Conservation (phyloP, 805 yeast species). For the Pichia cephalocereana region DNA sequence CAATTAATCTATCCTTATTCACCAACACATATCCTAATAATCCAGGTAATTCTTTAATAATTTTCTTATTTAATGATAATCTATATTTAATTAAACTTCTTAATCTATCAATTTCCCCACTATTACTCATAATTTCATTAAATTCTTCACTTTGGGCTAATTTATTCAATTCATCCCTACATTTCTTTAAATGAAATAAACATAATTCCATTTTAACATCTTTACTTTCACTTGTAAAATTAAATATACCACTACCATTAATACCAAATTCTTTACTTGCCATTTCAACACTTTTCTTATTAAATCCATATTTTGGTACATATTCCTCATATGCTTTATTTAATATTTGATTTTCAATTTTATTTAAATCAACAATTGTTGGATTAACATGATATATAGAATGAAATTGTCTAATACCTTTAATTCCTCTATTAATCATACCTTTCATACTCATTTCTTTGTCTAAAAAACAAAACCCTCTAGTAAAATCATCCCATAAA, state of each 20-base stretch:
- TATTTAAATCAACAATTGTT: constrained; percentile 22
- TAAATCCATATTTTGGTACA: constrained; percentile 41
- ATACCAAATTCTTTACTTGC: constrained; percentile 33
- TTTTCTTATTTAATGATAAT: constrained; percentile 41
- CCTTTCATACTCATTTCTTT: neutral
- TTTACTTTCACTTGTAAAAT: constrained; percentile 21
- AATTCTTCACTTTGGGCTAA: constrained; percentile 17
- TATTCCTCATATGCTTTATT: constrained; percentile 21
- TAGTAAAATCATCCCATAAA: too few relatives aligned
- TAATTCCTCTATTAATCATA: neutral
- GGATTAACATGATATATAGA: constrained; percentile 30
- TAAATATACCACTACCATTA: constrained; percentile 34
- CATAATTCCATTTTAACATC: constrained; percentile 34
- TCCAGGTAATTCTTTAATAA: constrained; percentile 33
- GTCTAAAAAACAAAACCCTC: neutral
- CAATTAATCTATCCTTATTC: constrained; percentile 47
- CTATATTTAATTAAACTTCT: constrained; percentile 33
- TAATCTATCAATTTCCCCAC: constrained; percentile 17
- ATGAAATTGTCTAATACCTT: constrained; percentile 25
- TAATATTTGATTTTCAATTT: constrained; percentile 32
- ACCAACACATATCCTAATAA: constrained; percentile 54
- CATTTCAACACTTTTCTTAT: constrained; percentile 29
- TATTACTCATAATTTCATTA: constrained; percentile 16
- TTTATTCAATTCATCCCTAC: constrained; percentile 30
- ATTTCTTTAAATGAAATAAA: constrained; percentile 36